Conservation (phyloP, 768 basidiomycete genomes). For the Ramaria rubella region DNA sequence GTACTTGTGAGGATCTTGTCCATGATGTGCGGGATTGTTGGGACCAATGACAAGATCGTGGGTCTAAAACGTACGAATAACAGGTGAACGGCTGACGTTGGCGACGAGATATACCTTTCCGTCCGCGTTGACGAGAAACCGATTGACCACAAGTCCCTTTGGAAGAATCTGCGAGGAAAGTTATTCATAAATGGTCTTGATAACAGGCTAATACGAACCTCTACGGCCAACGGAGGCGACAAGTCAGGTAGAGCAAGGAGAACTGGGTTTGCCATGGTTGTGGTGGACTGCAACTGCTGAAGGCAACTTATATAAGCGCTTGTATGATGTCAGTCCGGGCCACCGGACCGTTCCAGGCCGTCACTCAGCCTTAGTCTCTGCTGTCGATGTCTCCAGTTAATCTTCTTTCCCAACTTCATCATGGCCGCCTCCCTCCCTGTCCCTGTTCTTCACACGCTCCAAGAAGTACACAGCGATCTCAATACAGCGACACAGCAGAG, state of each 20-base stretch:
- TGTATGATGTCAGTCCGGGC: neutral
- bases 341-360: too few species aligned
- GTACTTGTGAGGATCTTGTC: slow-evolving; percentile 46
- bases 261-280: slow-evolving; percentile 22
- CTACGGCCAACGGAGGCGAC: slow-evolving; percentile 54
- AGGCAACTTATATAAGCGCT: neutral
- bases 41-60: slow-evolving; percentile 76
- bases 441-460: slow-evolving; percentile 53
- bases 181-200: slow-evolving; percentile 12
- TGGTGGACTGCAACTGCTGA: neutral
- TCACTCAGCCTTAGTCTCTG: too few species aligned
- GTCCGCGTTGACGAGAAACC: slow-evolving; percentile 56
- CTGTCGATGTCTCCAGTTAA: neutral
- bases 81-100: neutral
- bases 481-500: slow-evolving; percentile 51
- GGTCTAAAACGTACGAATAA: slow-evolving; percentile 37
- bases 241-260: slow-evolving; percentile 47
- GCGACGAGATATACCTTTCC: slow-evolving; percentile 44
- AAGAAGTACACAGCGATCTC: slow-evolving; percentile 47
- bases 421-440: slow-evolving; percentile 56
- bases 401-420: neutral
- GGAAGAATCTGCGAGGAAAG: slow-evolving; percentile 48
- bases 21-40: slow-evolving; percentile 52
- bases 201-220: slow-evolving; percentile 33
- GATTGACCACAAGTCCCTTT: slow-evolving; percentile 62